These are phyloP conservation scores for Betula pendula DNA, from an alignment of 306 rosid species.

Conservation along the genomic window DNA sequence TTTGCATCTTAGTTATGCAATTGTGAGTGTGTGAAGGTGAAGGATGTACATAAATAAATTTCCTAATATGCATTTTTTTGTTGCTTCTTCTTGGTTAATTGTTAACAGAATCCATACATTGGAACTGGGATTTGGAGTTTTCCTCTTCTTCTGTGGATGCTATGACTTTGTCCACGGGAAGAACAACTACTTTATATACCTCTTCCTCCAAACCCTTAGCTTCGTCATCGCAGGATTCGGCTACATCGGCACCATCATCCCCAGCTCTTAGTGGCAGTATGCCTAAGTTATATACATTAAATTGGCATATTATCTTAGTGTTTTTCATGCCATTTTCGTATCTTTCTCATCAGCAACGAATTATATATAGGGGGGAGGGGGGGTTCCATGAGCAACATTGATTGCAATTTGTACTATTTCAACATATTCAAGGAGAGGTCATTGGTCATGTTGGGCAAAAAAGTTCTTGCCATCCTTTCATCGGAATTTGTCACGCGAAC, in stretches of 20 bases:
- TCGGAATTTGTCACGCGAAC: constrained; percentile 16
- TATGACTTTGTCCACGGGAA: constrained; percentile 90
- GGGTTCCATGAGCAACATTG: constrained; percentile 38
- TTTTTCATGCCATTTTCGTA: constrained; percentile 33
- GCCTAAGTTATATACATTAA: constrained; percentile 12
- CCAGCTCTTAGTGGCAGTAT: constrained; percentile 40
- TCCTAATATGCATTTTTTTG: constrained; percentile 4
- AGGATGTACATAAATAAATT: background rate
- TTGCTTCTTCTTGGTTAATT: constrained; percentile 23
- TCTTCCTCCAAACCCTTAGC: constrained; percentile 83
- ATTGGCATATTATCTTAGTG: constrained; percentile 27
- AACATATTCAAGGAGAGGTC: constrained; percentile 33
- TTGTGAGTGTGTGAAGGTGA: background rate
- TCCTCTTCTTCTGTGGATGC: constrained; percentile 94
- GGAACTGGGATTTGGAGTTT: constrained; percentile 91
- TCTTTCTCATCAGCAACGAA: constrained; percentile 40
- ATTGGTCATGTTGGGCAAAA: constrained; percentile 31
- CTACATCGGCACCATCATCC: constrained; percentile 91
- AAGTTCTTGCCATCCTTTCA: constrained; percentile 38
- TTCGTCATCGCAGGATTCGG: constrained; percentile 91
- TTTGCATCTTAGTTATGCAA: background rate
- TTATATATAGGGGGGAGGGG: constrained; percentile 25
- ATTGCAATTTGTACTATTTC: constrained; percentile 39
- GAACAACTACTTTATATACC: constrained; percentile 87
- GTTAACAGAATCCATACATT: constrained; percentile 61